Percentiles rank a stretch among this genome's conserved stretches.
phyloP scores from a whole-genome alignment of 768 basidiomycete genomes.

The Mycena olivaceomarginata region DNA sequence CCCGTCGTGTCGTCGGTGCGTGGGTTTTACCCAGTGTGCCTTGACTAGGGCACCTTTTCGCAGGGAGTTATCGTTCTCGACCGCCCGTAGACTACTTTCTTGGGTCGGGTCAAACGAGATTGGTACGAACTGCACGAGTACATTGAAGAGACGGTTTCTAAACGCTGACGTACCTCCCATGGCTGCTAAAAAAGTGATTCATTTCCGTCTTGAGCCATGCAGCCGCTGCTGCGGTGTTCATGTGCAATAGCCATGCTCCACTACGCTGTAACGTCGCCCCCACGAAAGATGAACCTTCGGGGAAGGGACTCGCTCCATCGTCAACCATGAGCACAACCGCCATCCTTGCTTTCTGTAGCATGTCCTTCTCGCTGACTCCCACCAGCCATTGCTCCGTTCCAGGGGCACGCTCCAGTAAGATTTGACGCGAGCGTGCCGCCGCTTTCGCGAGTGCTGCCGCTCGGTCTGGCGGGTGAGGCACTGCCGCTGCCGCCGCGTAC shows the following conservation, averaged over 20 bases:
- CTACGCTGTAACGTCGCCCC: background rate
- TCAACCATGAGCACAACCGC: too few relatives aligned
- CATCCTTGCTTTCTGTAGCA: too few relatives aligned
- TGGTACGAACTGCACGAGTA: conserved; percentile 49
- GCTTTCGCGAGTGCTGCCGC: too few relatives aligned
- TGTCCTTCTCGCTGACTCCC: too few relatives aligned
- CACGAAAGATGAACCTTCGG: too few relatives aligned
- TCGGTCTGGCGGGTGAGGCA: too few relatives aligned
- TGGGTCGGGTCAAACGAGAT: conserved; percentile 39
- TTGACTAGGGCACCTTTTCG: conserved; percentile 1
- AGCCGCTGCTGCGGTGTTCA: conserved; percentile 32
- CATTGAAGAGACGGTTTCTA: conserved; percentile 14
- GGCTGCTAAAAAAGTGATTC: conserved; percentile 22
- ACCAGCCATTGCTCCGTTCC: too few relatives aligned
- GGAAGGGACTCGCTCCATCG: too few relatives aligned
- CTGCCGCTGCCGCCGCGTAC: too few relatives aligned
- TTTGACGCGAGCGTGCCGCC: too few relatives aligned
- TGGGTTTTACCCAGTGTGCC: conserved; percentile 52
- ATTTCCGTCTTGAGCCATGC: conserved; percentile 44
- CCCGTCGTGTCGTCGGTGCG: conserved; percentile 14
- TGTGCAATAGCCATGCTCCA: conserved; percentile 38
- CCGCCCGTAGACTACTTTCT: background rate
- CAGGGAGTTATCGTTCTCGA: conserved; percentile 44
- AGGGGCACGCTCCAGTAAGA: too few relatives aligned
- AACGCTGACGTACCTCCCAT: conserved; percentile 36